Percentiles rank a stretch among this genome's conserved stretches.
These are phyloP conservation scores for Corniculantispora saksenae DNA, from an alignment of 2,329 filamentous ascomycete genomes.

Conservation along the genomic window DNA sequence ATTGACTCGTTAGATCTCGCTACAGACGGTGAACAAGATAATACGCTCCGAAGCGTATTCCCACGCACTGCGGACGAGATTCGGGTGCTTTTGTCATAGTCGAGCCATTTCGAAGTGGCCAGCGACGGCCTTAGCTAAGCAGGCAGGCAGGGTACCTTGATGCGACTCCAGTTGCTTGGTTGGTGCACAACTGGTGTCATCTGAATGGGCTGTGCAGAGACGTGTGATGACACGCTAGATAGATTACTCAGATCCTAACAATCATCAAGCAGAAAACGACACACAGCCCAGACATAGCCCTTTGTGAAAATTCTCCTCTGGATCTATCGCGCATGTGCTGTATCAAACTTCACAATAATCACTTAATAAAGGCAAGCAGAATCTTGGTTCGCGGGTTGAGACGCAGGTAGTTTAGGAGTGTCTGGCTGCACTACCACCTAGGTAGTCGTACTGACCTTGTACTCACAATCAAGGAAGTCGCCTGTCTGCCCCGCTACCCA, in stretches of 20 bases:
- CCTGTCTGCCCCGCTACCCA: neutral
- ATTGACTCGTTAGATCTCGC: constrained; percentile 46
- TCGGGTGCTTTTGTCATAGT: constrained; percentile 56
- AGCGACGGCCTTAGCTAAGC: neutral
- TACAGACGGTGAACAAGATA: constrained; percentile 27
- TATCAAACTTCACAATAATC: no score
- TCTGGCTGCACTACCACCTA: no score
- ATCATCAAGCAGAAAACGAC: neutral
- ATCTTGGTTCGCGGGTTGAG: no score
- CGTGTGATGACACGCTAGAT: neutral
- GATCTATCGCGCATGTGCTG: no score
- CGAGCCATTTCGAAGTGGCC: neutral
- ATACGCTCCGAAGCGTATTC: constrained; percentile 43
- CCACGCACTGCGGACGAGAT: constrained; percentile 63
- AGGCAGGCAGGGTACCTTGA: neutral
- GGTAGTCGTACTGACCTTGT: neutral
- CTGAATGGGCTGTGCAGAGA: neutral
- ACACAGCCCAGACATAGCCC: neutral
- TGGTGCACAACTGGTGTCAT: neutral
- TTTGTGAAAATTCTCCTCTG: neutral
- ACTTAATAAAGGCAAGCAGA: no score
- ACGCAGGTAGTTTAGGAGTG: no score
- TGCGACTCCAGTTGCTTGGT: neutral
- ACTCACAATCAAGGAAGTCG: neutral
- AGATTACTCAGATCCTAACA: neutral